These are phyloP conservation scores for Hirschioporus abietinus DNA, from an alignment of 768 basidiomycete species.

Conservation along the genomic window DNA sequence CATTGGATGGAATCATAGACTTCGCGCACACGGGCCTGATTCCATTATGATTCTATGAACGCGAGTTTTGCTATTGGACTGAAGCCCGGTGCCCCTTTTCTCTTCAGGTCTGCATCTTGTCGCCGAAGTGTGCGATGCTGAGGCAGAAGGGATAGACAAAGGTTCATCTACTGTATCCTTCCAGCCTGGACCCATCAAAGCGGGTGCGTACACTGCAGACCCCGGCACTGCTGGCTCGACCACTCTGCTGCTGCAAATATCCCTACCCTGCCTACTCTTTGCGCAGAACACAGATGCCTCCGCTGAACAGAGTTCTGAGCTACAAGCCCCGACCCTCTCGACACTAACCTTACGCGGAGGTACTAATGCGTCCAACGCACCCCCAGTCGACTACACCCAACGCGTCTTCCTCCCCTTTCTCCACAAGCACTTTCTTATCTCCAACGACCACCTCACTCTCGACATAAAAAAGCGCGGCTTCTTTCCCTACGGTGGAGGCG, in stretches of 20 bases:
- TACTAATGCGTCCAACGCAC: slow-evolving; percentile 66
- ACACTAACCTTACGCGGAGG: slow-evolving; percentile 58
- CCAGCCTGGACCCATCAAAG: slow-evolving; percentile 39
- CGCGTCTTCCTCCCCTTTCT: slow-evolving; percentile 68
- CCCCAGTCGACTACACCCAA: slow-evolving; percentile 70
- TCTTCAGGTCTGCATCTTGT: slow-evolving; percentile 58
- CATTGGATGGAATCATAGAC: neutral
- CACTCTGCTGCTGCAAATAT: slow-evolving; percentile 64
- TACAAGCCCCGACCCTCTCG: slow-evolving; percentile 26
- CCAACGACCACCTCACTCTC: slow-evolving; percentile 33
- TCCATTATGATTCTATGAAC: neutral
- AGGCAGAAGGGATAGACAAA: slow-evolving; percentile 47
- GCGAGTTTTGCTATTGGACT: neutral
- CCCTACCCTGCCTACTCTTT: slow-evolving; percentile 66
- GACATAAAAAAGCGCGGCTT: slow-evolving; percentile 58
- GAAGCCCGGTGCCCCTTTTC: neutral
- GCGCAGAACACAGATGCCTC: slow-evolving; percentile 17
- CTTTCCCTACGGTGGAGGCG: slow-evolving; percentile 69
- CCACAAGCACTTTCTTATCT: slow-evolving; percentile 43
- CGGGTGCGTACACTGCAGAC: slow-evolving; percentile 41
- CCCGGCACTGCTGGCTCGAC: slow-evolving; percentile 65
- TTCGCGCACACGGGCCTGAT: neutral
- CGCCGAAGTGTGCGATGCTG: slow-evolving; percentile 52
- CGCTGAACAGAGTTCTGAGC: neutral
- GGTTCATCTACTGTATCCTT: slow-evolving; percentile 54